Conservation (phyloP, 2,329 filamentous ascomycete genomes). For the Tympanopsis confertula region DNA sequence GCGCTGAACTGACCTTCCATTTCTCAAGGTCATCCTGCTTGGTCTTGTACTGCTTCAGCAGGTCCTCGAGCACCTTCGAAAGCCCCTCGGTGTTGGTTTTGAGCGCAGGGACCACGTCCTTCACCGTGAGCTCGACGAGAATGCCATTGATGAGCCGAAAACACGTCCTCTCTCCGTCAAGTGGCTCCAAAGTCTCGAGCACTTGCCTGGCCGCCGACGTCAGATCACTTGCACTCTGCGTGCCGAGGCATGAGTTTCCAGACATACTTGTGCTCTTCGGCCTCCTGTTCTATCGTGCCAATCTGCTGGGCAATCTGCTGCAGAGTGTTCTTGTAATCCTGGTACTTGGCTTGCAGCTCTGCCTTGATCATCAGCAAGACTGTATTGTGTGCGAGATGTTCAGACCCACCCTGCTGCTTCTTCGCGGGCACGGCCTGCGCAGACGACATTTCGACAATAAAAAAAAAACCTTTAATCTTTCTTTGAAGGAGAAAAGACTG, state of each 20-base stretch:
- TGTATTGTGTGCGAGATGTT: slow-evolving; percentile 4
- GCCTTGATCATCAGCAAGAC: slow-evolving; percentile 5
- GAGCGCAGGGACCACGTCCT: slow-evolving; percentile 81
- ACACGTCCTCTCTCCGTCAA: slow-evolving; percentile 80
- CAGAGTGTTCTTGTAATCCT: slow-evolving; percentile 65
- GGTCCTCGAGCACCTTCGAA: slow-evolving; percentile 84
- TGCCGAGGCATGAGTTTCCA: slow-evolving; percentile 24
- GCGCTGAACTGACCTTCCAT: slow-evolving; percentile 71
- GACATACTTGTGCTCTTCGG: slow-evolving; percentile 91
- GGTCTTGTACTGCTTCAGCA: slow-evolving; percentile 90
- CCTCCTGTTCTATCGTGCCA: slow-evolving; percentile 92
- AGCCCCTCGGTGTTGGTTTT: slow-evolving; percentile 89
- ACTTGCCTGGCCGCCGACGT: slow-evolving; percentile 57
- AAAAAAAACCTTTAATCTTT: slow-evolving; percentile 4
- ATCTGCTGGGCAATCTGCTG: slow-evolving; percentile 94
- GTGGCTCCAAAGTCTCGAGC: slow-evolving; percentile 76
- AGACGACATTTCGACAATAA: slow-evolving; percentile 37
- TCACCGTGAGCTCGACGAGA: slow-evolving; percentile 82
- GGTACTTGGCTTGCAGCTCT: slow-evolving; percentile 75
- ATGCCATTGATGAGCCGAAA: slow-evolving; percentile 99
- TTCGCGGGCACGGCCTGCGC: slow-evolving; percentile 41
- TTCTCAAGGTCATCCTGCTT: slow-evolving; percentile 93
- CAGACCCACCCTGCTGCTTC: slow-evolving; percentile 58
- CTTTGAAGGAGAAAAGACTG: slow-evolving; percentile 1
- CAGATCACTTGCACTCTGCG: slow-evolving; percentile 8